Conservation (phyloP, 805 yeast genomes). For the Lachancea fermentati region DNA sequence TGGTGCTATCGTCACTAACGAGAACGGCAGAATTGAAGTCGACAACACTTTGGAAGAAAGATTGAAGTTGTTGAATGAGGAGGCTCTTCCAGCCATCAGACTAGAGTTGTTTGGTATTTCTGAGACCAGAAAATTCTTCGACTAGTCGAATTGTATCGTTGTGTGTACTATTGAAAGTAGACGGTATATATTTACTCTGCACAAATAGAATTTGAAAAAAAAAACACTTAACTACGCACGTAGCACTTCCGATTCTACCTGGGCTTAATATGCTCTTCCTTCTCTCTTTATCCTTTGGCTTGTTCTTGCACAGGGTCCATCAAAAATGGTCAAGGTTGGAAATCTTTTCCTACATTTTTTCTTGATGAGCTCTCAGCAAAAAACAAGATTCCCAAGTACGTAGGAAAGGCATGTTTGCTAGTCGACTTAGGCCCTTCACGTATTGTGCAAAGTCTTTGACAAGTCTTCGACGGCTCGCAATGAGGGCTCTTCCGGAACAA, state of each 20-base stretch:
- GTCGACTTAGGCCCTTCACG: background rate
- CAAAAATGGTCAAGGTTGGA: background rate
- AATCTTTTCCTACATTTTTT: background rate
- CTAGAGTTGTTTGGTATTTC: slow-evolving; percentile 85
- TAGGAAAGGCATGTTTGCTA: background rate
- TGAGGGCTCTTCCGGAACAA: background rate
- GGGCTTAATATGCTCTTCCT: too few relatives aligned
- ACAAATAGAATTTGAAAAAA: background rate
- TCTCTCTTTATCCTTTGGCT: background rate
- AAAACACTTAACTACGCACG: too few relatives aligned
- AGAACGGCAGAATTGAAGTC: slow-evolving; percentile 77
- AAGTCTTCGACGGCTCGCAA: slow-evolving; percentile 1
- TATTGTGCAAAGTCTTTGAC: background rate
- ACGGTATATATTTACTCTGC: background rate
- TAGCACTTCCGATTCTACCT: too few relatives aligned
- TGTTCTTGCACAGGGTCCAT: too few relatives aligned
- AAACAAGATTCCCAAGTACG: background rate
- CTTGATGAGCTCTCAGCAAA: background rate
- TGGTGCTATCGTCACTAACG: slow-evolving; percentile 71
- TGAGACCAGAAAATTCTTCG: slow-evolving; percentile 82
- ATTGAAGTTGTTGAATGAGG: slow-evolving; percentile 71
- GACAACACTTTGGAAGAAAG: slow-evolving; percentile 94
- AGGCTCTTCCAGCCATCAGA: slow-evolving; percentile 88
- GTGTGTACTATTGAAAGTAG: background rate
- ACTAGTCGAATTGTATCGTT: slow-evolving; percentile 35